phyloP scores from a whole-genome alignment of 2,329 filamentous ascomycete genomes.

The Venturia asperata region DNA sequence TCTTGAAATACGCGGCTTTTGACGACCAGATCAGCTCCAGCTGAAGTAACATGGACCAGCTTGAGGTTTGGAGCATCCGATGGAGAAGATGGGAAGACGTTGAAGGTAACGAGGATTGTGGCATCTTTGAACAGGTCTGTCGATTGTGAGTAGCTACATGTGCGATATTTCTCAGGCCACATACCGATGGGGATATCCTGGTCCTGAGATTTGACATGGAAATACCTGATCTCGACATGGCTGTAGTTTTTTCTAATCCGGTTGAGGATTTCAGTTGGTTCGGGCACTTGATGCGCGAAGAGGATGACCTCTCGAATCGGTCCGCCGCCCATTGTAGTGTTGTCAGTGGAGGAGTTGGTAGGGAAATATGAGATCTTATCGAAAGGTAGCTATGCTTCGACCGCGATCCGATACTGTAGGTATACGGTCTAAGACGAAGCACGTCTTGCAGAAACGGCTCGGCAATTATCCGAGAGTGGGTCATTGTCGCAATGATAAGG shows the following conservation, averaged over 20 bases:
- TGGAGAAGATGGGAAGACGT: conserved; percentile 36
- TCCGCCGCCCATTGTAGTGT: conserved; percentile 41
- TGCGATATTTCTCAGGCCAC: background rate
- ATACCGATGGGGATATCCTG: background rate
- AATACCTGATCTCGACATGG: conserved; percentile 40
- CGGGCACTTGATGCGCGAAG: conserved; percentile 36
- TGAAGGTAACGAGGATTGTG: conserved; percentile 44
- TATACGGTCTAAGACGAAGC: background rate
- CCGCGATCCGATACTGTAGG: too few species aligned
- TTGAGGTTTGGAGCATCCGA: conserved; percentile 35
- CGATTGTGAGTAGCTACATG: conserved; percentile 4
- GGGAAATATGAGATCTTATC: background rate
- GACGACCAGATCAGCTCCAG: conserved; percentile 50
- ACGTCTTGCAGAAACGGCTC: background rate
- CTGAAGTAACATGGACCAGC: conserved; percentile 51
- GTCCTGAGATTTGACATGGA: conserved; percentile 24
- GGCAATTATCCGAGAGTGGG: background rate
- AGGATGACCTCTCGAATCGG: conserved; percentile 37
- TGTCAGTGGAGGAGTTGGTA: background rate
- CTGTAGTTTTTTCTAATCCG: conserved; percentile 39
- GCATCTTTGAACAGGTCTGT: conserved; percentile 36
- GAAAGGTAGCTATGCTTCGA: background rate
- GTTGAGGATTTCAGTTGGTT: conserved; percentile 30
- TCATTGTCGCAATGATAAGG: background rate
- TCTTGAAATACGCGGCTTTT: conserved; percentile 48